phyloP scores from a whole-genome alignment of 306 rosid species.

The Castanopsis chinensis region DNA sequence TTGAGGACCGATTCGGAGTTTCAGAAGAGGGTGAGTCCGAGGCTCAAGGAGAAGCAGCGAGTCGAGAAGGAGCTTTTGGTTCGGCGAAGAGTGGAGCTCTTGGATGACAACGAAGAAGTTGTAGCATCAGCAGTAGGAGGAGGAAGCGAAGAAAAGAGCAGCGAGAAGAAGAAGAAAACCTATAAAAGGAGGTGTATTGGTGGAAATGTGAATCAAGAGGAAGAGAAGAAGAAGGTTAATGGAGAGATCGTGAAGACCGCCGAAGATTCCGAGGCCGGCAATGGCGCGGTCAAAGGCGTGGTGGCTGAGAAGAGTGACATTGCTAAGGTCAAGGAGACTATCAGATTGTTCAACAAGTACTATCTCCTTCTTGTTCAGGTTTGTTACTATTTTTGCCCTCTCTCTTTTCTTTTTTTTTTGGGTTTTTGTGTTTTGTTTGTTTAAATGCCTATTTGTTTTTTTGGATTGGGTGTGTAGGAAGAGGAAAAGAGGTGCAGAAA shows the following conservation, averaged over 20 bases:
- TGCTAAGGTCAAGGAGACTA: constrained; percentile 66
- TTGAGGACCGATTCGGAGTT: not conserved
- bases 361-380: constrained; percentile 88
- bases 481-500: constrained; percentile 61
- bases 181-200: not conserved
- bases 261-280: not conserved
- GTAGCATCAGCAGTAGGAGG: not conserved
- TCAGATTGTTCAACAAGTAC: constrained; percentile 73
- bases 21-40: constrained; percentile 43
- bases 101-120: not conserved
- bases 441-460: not conserved
- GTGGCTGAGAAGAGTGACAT: constrained; percentile 51
- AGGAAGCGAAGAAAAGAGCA: not conserved
- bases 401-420: not conserved
- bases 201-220: not conserved
- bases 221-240: not conserved
- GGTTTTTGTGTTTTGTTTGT: not conserved
- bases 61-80: constrained; percentile 31
- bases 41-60: constrained; percentile 38
- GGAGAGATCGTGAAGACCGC: not conserved
- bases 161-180: not conserved
- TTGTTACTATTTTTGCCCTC: not conserved
- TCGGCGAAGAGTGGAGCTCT: constrained; percentile 20
- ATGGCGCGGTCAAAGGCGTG: not conserved
- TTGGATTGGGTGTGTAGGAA: constrained; percentile 39